Conservation (phyloP, 148 eudicot genomes). For the Linanthus parryae region DNA sequence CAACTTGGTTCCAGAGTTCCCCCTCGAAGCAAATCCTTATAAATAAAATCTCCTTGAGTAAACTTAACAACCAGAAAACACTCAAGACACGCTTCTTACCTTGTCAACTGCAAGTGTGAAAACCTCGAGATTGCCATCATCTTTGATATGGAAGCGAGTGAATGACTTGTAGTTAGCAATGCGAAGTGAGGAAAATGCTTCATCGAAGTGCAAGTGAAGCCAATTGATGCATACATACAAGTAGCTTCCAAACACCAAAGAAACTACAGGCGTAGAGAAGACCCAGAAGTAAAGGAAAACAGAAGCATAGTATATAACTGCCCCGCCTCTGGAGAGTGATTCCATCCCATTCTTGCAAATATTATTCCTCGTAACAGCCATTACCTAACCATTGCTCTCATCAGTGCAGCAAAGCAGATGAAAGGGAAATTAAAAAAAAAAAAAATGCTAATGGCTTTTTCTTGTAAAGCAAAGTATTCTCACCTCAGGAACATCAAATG, state of each 20-base stretch:
- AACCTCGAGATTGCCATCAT: slow-evolving; percentile 77
- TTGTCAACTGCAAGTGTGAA: slow-evolving; percentile 96
- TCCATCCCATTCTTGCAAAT: slow-evolving; percentile 88
- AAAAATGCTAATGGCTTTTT: too few relatives aligned
- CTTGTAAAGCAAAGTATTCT: neutral
- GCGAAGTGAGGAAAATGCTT: slow-evolving; percentile 97
- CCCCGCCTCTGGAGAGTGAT: slow-evolving; percentile 71
- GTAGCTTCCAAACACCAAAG: slow-evolving; percentile 94
- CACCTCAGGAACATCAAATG: slow-evolving; percentile 99
- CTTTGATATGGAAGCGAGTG: slow-evolving; percentile 79
- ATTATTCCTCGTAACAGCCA: slow-evolving; percentile 91
- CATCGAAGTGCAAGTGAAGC: slow-evolving; percentile 97
- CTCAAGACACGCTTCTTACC: too few relatives aligned
- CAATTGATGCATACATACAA: slow-evolving; percentile 90
- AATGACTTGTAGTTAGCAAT: slow-evolving; percentile 97
- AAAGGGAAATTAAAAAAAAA: neutral
- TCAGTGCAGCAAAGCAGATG: neutral
- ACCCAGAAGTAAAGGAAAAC: slow-evolving; percentile 99
- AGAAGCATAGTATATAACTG: slow-evolving; percentile 83
- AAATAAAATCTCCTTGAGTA: too few relatives aligned
- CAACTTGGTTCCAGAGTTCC: too few relatives aligned
- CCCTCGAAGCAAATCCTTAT: too few relatives aligned
- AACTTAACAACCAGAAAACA: too few relatives aligned
- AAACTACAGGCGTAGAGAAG: slow-evolving; percentile 96
- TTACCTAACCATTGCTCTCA: slow-evolving; percentile 43